Evolutionary conservation across 805 yeast genomes (phyloP).

Genomic region (Barnettozyma vustinii): DNA sequence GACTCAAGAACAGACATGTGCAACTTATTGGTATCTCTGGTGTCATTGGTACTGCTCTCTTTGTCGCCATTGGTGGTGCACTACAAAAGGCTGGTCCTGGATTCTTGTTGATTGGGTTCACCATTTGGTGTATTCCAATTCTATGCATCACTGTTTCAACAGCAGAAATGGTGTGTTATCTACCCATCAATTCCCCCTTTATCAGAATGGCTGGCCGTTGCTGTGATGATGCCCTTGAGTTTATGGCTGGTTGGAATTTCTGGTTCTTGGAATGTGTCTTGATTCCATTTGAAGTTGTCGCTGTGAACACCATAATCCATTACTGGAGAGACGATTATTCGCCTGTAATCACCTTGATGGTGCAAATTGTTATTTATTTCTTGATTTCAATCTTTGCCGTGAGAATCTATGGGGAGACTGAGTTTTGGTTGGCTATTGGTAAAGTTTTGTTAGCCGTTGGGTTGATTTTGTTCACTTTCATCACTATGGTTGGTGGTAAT

Average conservation of each 20-base stretch:
- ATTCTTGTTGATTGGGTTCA: conserved; percentile 57
- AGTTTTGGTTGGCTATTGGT: conserved; percentile 72
- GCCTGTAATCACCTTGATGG: conserved; percentile 62
- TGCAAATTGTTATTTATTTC: conserved; percentile 61
- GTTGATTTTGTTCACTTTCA: conserved; percentile 64
- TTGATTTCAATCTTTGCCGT: conserved; percentile 70
- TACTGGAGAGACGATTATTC: conserved; percentile 76
- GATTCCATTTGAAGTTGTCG: conserved; percentile 79
- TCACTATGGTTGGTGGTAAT: conserved; percentile 86
- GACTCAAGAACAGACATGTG: conserved; percentile 62
- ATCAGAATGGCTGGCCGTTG: conserved; percentile 69
- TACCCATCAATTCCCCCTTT: conserved; percentile 76
- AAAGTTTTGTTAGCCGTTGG: conserved; percentile 75
- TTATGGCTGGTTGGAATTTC: conserved; percentile 76
- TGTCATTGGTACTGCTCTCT: conserved; percentile 75
- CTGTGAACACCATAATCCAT: conserved; percentile 72
- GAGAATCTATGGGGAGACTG: conserved; percentile 71
- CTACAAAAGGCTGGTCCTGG: conserved; percentile 67
- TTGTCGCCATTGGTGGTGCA: conserved; percentile 65
- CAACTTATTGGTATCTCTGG: conserved; percentile 79
- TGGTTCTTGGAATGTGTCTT: conserved; percentile 71
- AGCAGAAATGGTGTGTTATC: conserved; percentile 74
- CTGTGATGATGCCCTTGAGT: conserved; percentile 69
- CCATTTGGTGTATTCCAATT: conserved; percentile 66
- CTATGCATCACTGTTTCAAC: conserved; percentile 61